Conservation (phyloP, 2,329 filamentous ascomycete genomes). For the Venturia carpophila region DNA sequence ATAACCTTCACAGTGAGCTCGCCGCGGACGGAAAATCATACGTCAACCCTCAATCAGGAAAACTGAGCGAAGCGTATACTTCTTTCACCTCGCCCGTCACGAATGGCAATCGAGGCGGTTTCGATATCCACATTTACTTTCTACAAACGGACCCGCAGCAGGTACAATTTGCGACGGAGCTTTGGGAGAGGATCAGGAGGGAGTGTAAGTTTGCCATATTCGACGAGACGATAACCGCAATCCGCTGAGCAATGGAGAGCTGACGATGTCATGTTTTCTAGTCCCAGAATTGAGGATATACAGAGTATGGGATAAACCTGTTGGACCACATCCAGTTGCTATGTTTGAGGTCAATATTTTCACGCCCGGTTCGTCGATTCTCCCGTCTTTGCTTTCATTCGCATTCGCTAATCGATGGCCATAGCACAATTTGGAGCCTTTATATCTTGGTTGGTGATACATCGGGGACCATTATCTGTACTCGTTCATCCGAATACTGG, state of each 20-base stretch:
- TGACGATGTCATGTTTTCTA: conserved; percentile 28
- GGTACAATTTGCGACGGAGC: conserved; percentile 56
- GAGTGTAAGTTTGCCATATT: conserved; percentile 51
- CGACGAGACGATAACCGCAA: background rate
- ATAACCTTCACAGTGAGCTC: conserved; percentile 40
- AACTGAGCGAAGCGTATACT: conserved; percentile 61
- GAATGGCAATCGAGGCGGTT: conserved; percentile 60
- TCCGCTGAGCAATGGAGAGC: background rate
- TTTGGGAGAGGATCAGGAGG: conserved; percentile 70
- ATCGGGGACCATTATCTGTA: conserved; percentile 70
- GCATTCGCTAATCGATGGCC: background rate
- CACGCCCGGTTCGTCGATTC: conserved; percentile 46
- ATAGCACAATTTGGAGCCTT: conserved; percentile 78
- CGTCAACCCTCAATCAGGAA: conserved; percentile 55
- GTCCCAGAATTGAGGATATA: conserved; percentile 84
- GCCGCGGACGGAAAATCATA: conserved; percentile 70
- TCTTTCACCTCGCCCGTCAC: conserved; percentile 61
- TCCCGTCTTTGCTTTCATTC: background rate
- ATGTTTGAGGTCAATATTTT: conserved; percentile 95
- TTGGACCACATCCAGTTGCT: conserved; percentile 73
- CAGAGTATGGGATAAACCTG: conserved; percentile 62
- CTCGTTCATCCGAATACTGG: conserved; percentile 77
- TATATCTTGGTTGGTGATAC: conserved; percentile 73
- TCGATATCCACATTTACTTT: conserved; percentile 85
- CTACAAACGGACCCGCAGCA: conserved; percentile 55